Evolutionary conservation across 306 rosid species (phyloP).

Genomic region (Quercus robur): DNA sequence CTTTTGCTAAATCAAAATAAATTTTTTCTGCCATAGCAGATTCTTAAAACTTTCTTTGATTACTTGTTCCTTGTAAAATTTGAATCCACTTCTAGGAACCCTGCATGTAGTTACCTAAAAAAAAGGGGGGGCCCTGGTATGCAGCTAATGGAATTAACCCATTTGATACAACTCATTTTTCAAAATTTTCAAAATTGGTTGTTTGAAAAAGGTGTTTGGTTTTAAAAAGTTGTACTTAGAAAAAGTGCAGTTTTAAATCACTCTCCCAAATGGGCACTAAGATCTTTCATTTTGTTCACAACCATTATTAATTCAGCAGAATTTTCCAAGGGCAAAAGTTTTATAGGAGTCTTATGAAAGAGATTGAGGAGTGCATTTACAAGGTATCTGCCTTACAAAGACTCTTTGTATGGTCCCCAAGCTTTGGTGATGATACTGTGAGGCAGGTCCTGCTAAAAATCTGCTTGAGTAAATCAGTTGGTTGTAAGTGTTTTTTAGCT

Average conservation of each 20-base stretch:
- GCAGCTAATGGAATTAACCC: background rate
- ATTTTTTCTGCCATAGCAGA: conserved; percentile 4
- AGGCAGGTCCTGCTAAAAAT: background rate
- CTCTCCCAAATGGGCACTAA: background rate
- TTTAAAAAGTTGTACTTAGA: too few species aligned
- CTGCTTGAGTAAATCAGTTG: background rate
- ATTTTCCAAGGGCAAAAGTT: background rate
- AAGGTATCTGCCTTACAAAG: background rate
- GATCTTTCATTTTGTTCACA: conserved; percentile 5
- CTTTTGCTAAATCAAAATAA: background rate
- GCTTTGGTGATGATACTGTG: background rate
- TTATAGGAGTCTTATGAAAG: background rate
- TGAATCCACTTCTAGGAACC: conserved; percentile 2
- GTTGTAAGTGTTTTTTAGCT: background rate
- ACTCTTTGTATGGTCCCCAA: background rate
- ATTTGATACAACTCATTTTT: too few species aligned
- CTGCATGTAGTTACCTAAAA: background rate
- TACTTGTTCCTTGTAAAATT: background rate
- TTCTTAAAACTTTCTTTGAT: background rate
- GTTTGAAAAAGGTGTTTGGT: too few species aligned
- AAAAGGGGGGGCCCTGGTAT: too few species aligned
- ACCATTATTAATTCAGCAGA: background rate
- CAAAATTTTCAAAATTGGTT: too few species aligned
- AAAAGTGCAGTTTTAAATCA: too few species aligned
- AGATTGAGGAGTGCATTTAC: too few species aligned